phyloP scores from a whole-genome alignment of 441 rosid species.

The Populus trichocarpa region DNA sequence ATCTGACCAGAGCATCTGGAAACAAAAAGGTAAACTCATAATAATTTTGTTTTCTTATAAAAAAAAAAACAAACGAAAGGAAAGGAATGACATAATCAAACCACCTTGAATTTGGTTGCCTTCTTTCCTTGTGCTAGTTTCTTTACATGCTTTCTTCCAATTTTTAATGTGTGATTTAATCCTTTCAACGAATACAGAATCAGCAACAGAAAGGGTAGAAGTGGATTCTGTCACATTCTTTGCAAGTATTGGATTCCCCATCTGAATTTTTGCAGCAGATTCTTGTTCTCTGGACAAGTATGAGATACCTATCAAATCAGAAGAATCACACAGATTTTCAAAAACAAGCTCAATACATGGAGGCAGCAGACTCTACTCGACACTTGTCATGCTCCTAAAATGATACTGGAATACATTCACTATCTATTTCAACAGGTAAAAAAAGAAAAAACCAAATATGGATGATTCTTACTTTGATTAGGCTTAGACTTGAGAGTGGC shows the following conservation, averaged over 20 bases:
- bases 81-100: slow-evolving; percentile 1
- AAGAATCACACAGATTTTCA: not conserved
- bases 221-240: slow-evolving; percentile 28
- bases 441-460: too few species aligned
- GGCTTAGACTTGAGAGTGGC: not conserved
- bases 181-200: slow-evolving; percentile 62
- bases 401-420: not conserved
- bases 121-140: slow-evolving; percentile 35
- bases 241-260: slow-evolving; percentile 50
- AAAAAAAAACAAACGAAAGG: not conserved
- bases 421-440: not conserved
- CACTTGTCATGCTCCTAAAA: not conserved
- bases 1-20: slow-evolving; percentile 55
- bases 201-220: slow-evolving; percentile 55
- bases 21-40: slow-evolving; percentile 9
- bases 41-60: not conserved
- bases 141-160: slow-evolving; percentile 59
- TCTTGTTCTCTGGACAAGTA: slow-evolving; percentile 87
- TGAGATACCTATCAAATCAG: slow-evolving; percentile 51
- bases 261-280: slow-evolving; percentile 45
- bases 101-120: slow-evolving; percentile 36
- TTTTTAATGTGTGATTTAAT: slow-evolving; percentile 58
- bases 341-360: not conserved
- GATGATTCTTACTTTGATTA: not conserved
- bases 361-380: not conserved